Base-by-base conservation (phyloP, 352 stramenopile genomes). In the Globisporangium nagaii region DNA sequence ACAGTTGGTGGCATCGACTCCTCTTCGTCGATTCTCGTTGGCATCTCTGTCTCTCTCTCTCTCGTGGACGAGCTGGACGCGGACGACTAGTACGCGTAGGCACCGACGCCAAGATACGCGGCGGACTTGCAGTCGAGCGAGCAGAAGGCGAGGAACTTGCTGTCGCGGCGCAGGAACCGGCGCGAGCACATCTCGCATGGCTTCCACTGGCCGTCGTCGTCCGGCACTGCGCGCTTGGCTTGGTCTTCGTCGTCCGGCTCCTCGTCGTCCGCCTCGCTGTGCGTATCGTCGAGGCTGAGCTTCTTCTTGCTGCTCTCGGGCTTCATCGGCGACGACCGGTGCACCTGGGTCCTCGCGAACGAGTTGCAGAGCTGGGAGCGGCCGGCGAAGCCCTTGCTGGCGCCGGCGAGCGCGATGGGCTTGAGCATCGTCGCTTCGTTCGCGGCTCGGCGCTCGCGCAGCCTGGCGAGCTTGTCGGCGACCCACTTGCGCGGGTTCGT, bases 81-180 rank as follows among this genome's bases (percentile, higher is more conserved):
- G n/a, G n/a, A n/a, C n/a, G n/a, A n/a, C 36, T 22, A 47, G 24
- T 32, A 47, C 12, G 32, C 17, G 11, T 49, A 54, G 10, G 31
- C 36, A 3, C 36, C 40, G 17, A 11, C 37, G 7, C 63, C 63
- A 8, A 79, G 46, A 54, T 70, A 66, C 56, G 64, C 68, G 2
- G 66, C 63, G 3, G 66, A 71, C 53, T 74, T 79, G 64, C 70
- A 79, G 58, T 73, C 66, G 9, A 73, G 58, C 34, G 66, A 79
- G 37, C 69, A 79, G 35, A 71, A 75, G 13, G 62, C 60, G 1
- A 55, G 44, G 34, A 68, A 71, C 30, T 52, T 51, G 47, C 66
- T 52, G 43, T 61, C 63, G 5, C 61, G 46, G 2, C 58, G 63
- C 31, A 68, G 60, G 39, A 78, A 75, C 46, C 49, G 63, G 46